Evolutionary conservation across 225 moss, liverwort and hornwort species (phyloP).

Genomic region (Ulota crispa): DNA sequence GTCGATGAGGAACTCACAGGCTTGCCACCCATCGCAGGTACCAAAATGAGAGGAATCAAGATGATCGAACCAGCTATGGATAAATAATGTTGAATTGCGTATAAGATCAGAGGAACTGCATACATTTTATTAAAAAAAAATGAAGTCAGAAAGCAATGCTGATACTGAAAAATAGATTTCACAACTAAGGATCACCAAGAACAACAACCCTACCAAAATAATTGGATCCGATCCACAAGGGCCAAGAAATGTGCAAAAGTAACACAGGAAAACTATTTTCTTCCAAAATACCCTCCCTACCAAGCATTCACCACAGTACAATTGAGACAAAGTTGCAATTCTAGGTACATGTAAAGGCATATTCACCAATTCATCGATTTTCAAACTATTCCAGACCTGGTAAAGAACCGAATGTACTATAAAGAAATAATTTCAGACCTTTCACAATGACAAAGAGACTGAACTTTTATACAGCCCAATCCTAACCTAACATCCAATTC

Average conservation of each 20-base stretch:
- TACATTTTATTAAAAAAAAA: background rate
- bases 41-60: slow-evolving; percentile 85
- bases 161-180: background rate
- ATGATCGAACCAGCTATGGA: slow-evolving; percentile 88
- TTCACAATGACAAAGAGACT: background rate
- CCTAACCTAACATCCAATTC: background rate
- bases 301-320: background rate
- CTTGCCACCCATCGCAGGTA: slow-evolving; percentile 84
- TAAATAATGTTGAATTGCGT: slow-evolving; percentile 88
- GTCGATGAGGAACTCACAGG: slow-evolving; percentile 58
- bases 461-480: background rate
- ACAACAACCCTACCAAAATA: background rate
- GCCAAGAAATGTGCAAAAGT: background rate
- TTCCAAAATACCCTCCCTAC: background rate
- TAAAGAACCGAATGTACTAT: background rate
- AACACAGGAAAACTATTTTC: background rate
- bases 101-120: slow-evolving; percentile 82
- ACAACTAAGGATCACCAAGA: background rate
- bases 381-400: background rate
- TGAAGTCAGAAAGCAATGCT: background rate
- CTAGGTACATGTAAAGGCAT: too few relatives aligned
- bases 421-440: background rate
- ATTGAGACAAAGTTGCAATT: background rate
- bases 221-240: background rate
- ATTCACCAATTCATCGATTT: background rate